Evolutionary conservation across 2,329 filamentous ascomycete species (phyloP), one percentile per base, ranked within the genome.

Genomic region (Ophiocordyceps sinensis): DNA sequence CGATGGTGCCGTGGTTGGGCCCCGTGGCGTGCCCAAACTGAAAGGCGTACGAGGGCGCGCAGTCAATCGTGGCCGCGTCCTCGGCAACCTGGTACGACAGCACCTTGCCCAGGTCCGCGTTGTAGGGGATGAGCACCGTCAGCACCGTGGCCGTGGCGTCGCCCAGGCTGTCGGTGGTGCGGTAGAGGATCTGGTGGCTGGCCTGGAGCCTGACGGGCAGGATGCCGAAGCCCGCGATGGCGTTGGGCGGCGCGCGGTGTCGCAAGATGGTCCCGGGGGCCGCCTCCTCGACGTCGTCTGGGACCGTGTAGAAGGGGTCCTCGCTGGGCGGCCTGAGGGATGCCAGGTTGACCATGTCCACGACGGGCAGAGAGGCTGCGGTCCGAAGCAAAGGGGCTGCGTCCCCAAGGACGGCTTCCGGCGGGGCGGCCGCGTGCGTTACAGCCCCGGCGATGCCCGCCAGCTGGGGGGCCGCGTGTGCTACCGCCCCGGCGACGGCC

Each of bases 81-180:
- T 64, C 58, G 0, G 64, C 58, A 2, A 64, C 51, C 43, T 68
- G 63, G 43, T 64, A 68, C 0, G 65, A 68, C 2, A 70, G 45
- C 0, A 69, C 35, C 37, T 48, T 53, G 31, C 26, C 39, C 15
- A 37, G 41, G 43, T 53, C 43, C 14, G 56, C 52, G 5, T 58
- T 54, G 28, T 53, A 45, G 4, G 63, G 62, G 4, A 64, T 41
- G 8, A 67, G 44, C 2, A 67, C 51, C 0, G 64, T 66, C 1
- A 62, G 53, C 0, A 64, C 58, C 1, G 64, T 57, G 2, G 54
- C 56, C 3, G 58, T 57, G 5, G 64, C 53, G 2, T 60, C 51
- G 17, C 54, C 53, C 12, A 52, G 49, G 30, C 50, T 56, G 45
- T 66, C 57, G 2, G 54, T 62, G 11, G 63, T 62, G 9, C 60